Conservation (phyloP, 1,284 basidiomycete species). For the Hymenochaete sp. region DNA sequence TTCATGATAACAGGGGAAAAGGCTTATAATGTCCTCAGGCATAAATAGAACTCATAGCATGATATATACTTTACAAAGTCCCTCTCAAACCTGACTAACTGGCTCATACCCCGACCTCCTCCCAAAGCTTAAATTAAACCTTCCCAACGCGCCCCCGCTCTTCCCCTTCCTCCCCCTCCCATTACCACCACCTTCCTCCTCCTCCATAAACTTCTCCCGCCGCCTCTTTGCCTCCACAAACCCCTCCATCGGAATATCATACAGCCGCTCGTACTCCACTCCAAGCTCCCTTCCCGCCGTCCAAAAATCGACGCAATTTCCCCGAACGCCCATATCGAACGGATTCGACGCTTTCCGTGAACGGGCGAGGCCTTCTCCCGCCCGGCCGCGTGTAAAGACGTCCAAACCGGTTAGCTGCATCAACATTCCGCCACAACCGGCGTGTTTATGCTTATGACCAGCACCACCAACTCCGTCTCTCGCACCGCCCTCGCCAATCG, state of each 20-base stretch:
- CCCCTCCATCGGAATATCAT: conserved; percentile 82
- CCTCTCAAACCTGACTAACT: conserved; percentile 27
- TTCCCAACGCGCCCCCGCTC: conserved; percentile 34
- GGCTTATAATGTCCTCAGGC: too few relatives aligned
- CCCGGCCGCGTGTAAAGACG: conserved; percentile 50
- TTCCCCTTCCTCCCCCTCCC: conserved; percentile 32
- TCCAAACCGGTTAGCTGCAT: conserved; percentile 56
- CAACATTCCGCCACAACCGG: conserved; percentile 31
- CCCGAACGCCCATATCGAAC: conserved; percentile 78
- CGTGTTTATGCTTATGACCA: conserved; percentile 23
- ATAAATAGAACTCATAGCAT: too few relatives aligned
- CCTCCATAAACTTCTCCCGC: conserved; percentile 49
- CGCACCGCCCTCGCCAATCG: neutral
- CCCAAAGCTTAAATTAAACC: conserved; percentile 23
- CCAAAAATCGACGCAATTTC: conserved; percentile 98
- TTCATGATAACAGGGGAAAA: too few relatives aligned
- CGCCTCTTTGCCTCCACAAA: conserved; percentile 61
- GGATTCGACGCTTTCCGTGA: conserved; percentile 73
- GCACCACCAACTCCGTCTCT: conserved; percentile 19
- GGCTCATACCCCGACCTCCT: conserved; percentile 29
- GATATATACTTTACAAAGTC: too few relatives aligned
- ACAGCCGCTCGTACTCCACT: conserved; percentile 83
- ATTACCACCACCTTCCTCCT: too few relatives aligned
- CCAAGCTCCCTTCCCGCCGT: conserved; percentile 74
- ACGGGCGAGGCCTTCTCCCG: conserved; percentile 36